phyloP scores from a whole-genome alignment of 208 protist species.

The Acanthamoeba royreba region DNA sequence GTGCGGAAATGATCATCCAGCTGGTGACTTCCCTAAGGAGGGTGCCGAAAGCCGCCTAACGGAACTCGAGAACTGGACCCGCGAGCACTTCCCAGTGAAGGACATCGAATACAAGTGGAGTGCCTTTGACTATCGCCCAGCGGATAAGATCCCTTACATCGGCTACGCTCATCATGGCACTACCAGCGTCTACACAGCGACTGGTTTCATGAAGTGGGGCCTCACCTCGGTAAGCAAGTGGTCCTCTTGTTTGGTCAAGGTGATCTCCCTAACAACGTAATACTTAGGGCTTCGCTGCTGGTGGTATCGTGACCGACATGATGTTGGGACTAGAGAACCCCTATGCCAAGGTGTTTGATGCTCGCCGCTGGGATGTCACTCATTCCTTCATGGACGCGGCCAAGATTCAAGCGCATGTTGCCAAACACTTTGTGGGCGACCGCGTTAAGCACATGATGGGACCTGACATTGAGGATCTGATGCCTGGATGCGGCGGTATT shows the following conservation, averaged over 20 bases:
- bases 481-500: not conserved
- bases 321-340: not conserved
- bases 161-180: not conserved
- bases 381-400: not conserved
- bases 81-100: not conserved
- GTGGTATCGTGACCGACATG: not conserved
- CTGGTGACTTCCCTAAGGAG: not conserved
- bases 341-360: not conserved
- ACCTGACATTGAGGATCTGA: slow-evolving; percentile 24
- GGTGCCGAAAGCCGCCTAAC: not conserved
- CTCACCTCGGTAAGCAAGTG: not conserved
- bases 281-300: not conserved
- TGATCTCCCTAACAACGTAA: not conserved
- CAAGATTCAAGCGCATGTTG: slow-evolving; percentile 5
- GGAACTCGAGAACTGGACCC: not conserved
- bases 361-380: not conserved
- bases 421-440: slow-evolving; percentile 25
- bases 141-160: not conserved
- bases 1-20: slow-evolving; percentile 1
- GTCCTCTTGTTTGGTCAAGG: not conserved
- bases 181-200: not conserved
- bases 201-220: slow-evolving; percentile 3
- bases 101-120: not conserved
- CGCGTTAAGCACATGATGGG: slow-evolving; percentile 15
- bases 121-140: not conserved